Evolutionary conservation across 2,329 filamentous ascomycete species (phyloP).

Genomic region (Paecilomyces niveus): DNA sequence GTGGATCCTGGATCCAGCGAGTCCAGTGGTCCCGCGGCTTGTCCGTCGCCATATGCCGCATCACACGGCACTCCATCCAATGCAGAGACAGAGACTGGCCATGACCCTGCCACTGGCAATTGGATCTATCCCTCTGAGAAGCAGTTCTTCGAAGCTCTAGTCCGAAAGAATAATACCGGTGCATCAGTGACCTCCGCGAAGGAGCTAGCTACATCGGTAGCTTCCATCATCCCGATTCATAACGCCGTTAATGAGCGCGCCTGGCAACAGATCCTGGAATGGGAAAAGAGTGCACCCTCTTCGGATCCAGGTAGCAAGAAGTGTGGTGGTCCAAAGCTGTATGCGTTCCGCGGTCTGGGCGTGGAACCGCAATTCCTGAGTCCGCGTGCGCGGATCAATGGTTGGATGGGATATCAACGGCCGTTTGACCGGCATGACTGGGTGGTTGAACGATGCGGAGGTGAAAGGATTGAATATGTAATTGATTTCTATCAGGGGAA

Average conservation of each 20-base stretch:
- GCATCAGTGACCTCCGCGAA: conserved; percentile 35
- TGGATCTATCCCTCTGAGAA: conserved; percentile 97
- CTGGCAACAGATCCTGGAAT: conserved; percentile 83
- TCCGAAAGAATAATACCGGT: conserved; percentile 77
- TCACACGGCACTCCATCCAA: conserved; percentile 53
- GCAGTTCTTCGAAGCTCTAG: conserved; percentile 97
- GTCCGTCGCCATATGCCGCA: conserved; percentile 22
- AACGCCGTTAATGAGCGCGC: conserved; percentile 97
- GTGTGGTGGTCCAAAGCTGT: conserved; percentile 72
- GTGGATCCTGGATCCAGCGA: conserved; percentile 16
- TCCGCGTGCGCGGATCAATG: conserved; percentile 76
- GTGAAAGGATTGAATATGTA: conserved; percentile 73
- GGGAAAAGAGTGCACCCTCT: conserved; percentile 64
- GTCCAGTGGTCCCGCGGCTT: conserved; percentile 9
- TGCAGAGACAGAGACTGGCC: conserved; percentile 68
- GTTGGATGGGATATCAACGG: conserved; percentile 74
- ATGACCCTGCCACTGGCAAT: conserved; percentile 65
- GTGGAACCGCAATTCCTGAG: conserved; percentile 54
- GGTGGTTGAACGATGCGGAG: conserved; percentile 86
- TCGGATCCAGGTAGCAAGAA: conserved; percentile 53
- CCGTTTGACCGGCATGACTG: conserved; percentile 97
- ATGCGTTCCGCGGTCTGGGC: conserved; percentile 68
- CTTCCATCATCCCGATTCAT: conserved; percentile 89
- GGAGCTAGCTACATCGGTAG: conserved; percentile 64
- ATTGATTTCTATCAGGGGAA: conserved; percentile 95